Base-by-base conservation (phyloP, 495 filamentous ascomycete species). In the Podospora conica region DNA sequence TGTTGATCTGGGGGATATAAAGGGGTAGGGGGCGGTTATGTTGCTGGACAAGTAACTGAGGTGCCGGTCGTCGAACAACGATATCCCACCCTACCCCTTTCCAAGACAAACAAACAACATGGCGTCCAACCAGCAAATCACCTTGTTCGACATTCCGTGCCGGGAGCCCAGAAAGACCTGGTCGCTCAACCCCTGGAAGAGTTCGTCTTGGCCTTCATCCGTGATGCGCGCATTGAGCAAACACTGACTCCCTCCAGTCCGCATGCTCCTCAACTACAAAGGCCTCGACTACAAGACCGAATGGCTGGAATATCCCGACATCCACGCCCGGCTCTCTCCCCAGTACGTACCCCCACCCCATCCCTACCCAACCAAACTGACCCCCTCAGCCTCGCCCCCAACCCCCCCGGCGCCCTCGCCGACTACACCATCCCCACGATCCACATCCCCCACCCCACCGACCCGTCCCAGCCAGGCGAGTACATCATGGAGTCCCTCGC, bases 271-370 rank as follows among this genome's bases (percentile, higher is more conserved):
- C 57, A 25, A 31, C 57, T 59, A 31, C 57, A 59, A 59, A 29
- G 75, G 76, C 8, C 71, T 89, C n/a, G 77, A 83, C 58, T 89
- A 88, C 75, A 77, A 79, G 64, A 90, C 87, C 5, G 78, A 86
- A 81, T 90, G 85, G 86, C n/a, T 71, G 63, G 84, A 89, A 69
- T 89, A 89, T 71, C 87, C 86, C 5, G 83, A 88, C 57, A 77
- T 90, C 65, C 78, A 71, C 9, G 75, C 82, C 5, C 61, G 66
- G 0, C 70, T 77, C 21, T 53, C 65, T 10, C 29, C 27, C 28
- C 70, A 75, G 74, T 75, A 64, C 21, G 77, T 75, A 12, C 40
- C n/a, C 12, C 53, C 53, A n/a, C 48, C 18, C 5, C 40, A 53
- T 58, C 25, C 24, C 31, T 6, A 10, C 22, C 33, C 0, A 1